These are phyloP conservation scores for Daldinia vernicosa DNA, from an alignment of 495 filamentous ascomycete species.

Conservation along the genomic window DNA sequence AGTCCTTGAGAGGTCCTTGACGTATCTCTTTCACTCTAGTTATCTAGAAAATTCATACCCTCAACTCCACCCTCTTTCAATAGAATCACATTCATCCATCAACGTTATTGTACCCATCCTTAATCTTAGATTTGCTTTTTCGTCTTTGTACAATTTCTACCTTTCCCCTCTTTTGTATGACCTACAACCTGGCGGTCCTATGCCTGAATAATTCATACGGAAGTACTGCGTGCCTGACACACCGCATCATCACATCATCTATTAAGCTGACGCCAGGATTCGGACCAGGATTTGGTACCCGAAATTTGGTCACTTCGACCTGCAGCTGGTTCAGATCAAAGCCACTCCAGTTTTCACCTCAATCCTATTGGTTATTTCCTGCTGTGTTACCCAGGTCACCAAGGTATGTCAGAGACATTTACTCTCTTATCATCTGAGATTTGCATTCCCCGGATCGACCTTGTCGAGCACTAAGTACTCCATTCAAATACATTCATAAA, in stretches of 20 bases:
- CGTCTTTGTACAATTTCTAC: slow-evolving; percentile 1
- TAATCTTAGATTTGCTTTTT: neutral
- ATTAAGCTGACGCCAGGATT: slow-evolving; percentile 30
- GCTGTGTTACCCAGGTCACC: slow-evolving; percentile 26
- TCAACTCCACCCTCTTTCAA: neutral
- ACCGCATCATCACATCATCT: slow-evolving; percentile 11
- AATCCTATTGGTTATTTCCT: slow-evolving; percentile 35
- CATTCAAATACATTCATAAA: slow-evolving; percentile 17
- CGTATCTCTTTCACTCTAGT: neutral
- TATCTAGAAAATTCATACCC: neutral
- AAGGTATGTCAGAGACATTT: slow-evolving; percentile 40
- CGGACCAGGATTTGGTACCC: slow-evolving; percentile 16
- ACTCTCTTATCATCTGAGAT: slow-evolving; percentile 27
- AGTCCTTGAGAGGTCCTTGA: neutral
- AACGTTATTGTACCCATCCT: neutral
- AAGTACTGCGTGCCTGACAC: slow-evolving; percentile 33
- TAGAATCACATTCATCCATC: slow-evolving; percentile 1
- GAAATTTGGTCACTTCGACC: slow-evolving; percentile 25
- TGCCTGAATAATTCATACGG: slow-evolving; percentile 16
- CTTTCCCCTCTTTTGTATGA: slow-evolving; percentile 3
- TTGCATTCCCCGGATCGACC: slow-evolving; percentile 40
- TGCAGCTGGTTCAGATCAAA: slow-evolving; percentile 36
- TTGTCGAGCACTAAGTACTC: slow-evolving; percentile 27
- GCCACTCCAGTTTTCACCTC: slow-evolving; percentile 37
- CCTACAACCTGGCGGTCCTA: neutral